Percentiles rank a stretch among this genome's conserved stretches.
phyloP scores from a whole-genome alignment of 148 eudicot genomes.

The Fallopia convolvulus region DNA sequence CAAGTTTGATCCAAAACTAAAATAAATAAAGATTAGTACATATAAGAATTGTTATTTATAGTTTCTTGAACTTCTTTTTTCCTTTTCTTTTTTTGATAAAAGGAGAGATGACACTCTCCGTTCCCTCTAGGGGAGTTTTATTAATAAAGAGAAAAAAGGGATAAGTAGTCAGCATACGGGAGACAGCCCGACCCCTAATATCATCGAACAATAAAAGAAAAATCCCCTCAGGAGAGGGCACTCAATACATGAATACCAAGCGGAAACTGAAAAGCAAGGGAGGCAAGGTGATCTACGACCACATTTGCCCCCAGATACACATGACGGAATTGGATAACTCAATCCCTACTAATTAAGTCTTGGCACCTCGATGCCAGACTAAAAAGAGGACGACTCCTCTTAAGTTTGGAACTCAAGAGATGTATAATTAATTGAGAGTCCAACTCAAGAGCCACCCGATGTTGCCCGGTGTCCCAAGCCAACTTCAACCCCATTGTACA shows the following conservation, averaged over 20 bases:
- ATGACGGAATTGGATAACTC: neutral
- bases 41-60: too few species aligned
- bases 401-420: neutral
- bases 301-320: neutral
- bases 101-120: too few species aligned
- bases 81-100: too few species aligned
- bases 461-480: neutral
- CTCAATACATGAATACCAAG: neutral
- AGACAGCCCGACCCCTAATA: too few species aligned
- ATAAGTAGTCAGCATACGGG: too few species aligned
- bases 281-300: neutral
- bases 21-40: too few species aligned
- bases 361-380: neutral
- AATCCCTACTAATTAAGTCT: neutral
- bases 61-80: too few species aligned
- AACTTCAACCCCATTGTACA: neutral
- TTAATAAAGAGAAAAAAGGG: too few species aligned
- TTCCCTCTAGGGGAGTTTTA: too few species aligned
- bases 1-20: too few species aligned
- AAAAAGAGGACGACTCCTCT: neutral
- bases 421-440: too few species aligned
- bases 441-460: neutral
- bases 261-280: neutral
- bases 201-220: too few species aligned
- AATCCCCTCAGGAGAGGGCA: neutral